Base-by-base conservation (phyloP, 306 rosid genomes). In the Rosa rugosa region DNA sequence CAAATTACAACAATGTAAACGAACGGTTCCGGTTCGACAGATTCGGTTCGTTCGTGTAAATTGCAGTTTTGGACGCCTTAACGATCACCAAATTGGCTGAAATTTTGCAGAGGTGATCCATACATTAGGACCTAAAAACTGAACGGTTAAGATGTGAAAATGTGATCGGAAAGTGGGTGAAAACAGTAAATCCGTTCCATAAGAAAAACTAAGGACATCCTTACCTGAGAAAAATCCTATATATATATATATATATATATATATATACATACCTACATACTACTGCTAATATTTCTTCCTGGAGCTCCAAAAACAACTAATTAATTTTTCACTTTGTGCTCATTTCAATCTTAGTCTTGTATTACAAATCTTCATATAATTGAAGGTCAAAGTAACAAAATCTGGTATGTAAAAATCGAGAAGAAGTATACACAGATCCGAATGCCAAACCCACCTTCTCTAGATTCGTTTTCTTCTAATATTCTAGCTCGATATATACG, bases 161-260 rank as follows among this genome's bases (percentile, higher is more conserved):
- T n/a, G n/a, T n/a, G n/a, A n/a, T n/a, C n/a, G n/a, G n/a, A n/a
- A n/a, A n/a, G n/a, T n/a, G n/a, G n/a, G n/a, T n/a, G n/a, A n/a
- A n/a, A n/a, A n/a, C n/a, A n/a, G n/a, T n/a, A n/a, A n/a, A n/a
- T n/a, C n/a, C n/a, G n/a, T n/a, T n/a, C n/a, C n/a, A n/a, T n/a
- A n/a, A n/a, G n/a, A n/a, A n/a, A n/a, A n/a, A n/a, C n/a, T n/a
- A n/a, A n/a, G n/a, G n/a, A n/a, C n/a, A n/a, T n/a, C n/a, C n/a
- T n/a, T n/a, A n/a, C n/a, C n/a, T n/a, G n/a, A n/a, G n/a, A n/a
- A n/a, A n/a, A n/a, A n/a, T n/a, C n/a, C n/a, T n/a, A n/a, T n/a
- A n/a, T n/a, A n/a, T 0, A 27, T 27, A 27, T 27, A 27, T 27
- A 27, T 27, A 27, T 85, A 87, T 84, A 76, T 47, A 53, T 11